phyloP scores from a whole-genome alignment of 2,329 filamentous ascomycete genomes.

The Colletotrichum spinosum region DNA sequence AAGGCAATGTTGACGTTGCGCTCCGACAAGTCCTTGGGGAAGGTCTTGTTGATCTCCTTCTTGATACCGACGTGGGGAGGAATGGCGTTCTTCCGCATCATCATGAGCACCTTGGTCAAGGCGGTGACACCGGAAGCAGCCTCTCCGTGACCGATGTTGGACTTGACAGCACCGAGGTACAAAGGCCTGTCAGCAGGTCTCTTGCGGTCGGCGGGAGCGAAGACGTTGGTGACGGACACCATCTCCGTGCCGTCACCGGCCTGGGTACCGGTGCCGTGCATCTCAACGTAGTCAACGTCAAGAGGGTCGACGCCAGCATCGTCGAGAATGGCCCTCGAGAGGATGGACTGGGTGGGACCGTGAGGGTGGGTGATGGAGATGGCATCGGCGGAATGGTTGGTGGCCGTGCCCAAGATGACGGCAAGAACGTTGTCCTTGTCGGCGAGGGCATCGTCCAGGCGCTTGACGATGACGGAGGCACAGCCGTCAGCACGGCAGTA shows the following conservation, averaged over 20 bases:
- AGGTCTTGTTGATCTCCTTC: conserved; percentile 68
- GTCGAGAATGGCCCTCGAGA: conserved; percentile 78
- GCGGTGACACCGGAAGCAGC: conserved; percentile 71
- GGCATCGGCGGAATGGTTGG: conserved; percentile 85
- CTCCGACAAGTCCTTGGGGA: conserved; percentile 67
- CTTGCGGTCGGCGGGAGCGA: conserved; percentile 60
- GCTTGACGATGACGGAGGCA: conserved; percentile 81
- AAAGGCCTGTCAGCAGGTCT: conserved; percentile 63
- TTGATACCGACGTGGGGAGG: conserved; percentile 78
- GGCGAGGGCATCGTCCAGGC: conserved; percentile 80
- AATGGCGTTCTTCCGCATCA: conserved; percentile 72
- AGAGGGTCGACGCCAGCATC: conserved; percentile 80
- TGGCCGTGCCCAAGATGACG: conserved; percentile 78
- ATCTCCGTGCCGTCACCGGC: conserved; percentile 87
- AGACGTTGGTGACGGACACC: conserved; percentile 74
- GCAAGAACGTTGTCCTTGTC: conserved; percentile 84
- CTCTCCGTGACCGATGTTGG: conserved; percentile 73
- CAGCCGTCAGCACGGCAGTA: conserved; percentile 86
- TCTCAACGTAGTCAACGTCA: conserved; percentile 86
- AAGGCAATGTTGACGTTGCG: conserved; percentile 70
- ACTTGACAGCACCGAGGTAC: conserved; percentile 72
- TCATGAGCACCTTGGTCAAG: conserved; percentile 74
- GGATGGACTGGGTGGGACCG: conserved; percentile 77
- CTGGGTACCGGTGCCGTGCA: conserved; percentile 91
- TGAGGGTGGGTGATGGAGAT: conserved; percentile 89